These are phyloP conservation scores for Lagenidium giganteum DNA, from an alignment of 352 stramenopile genomes.

Conservation along the genomic window DNA sequence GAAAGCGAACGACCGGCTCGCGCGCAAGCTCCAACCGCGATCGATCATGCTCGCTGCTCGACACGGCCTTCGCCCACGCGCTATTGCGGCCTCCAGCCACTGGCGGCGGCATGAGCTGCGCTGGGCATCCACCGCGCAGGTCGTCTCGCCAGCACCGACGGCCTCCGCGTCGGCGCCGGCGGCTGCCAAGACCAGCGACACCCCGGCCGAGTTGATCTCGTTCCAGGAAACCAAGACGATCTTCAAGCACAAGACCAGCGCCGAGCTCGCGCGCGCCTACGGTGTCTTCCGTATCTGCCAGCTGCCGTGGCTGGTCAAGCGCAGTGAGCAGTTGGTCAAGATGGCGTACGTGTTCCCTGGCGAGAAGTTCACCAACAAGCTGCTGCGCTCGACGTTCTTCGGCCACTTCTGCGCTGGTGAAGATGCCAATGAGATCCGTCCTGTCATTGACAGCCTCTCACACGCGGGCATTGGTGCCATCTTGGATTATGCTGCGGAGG, in stretches of 20 bases:
- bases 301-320: slow-evolving; percentile 80
- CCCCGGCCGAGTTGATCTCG: too few relatives aligned
- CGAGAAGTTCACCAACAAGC: slow-evolving; percentile 75
- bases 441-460: slow-evolving; percentile 71
- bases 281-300: slow-evolving; percentile 86
- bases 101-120: too few relatives aligned
- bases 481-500: slow-evolving; percentile 97
- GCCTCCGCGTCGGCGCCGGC: too few relatives aligned
- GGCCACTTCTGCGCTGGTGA: slow-evolving; percentile 96
- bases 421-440: slow-evolving; percentile 79
- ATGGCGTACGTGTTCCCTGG: slow-evolving; percentile 82
- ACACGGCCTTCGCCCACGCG: too few relatives aligned
- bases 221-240: slow-evolving; percentile 82
- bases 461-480: slow-evolving; percentile 91
- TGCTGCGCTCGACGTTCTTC: slow-evolving; percentile 95
- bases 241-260: slow-evolving; percentile 77
- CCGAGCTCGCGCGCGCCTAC: slow-evolving; percentile 85
- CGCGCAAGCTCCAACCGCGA: too few relatives aligned
- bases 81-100: too few relatives aligned
- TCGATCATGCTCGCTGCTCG: too few relatives aligned
- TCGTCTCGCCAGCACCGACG: too few relatives aligned
- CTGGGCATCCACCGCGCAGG: too few relatives aligned
- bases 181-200: too few relatives aligned
- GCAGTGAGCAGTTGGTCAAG: slow-evolving; percentile 84
- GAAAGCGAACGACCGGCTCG: too few relatives aligned